phyloP scores from a whole-genome alignment of 1,284 basidiomycete species.

The Ustilago lituana region DNA sequence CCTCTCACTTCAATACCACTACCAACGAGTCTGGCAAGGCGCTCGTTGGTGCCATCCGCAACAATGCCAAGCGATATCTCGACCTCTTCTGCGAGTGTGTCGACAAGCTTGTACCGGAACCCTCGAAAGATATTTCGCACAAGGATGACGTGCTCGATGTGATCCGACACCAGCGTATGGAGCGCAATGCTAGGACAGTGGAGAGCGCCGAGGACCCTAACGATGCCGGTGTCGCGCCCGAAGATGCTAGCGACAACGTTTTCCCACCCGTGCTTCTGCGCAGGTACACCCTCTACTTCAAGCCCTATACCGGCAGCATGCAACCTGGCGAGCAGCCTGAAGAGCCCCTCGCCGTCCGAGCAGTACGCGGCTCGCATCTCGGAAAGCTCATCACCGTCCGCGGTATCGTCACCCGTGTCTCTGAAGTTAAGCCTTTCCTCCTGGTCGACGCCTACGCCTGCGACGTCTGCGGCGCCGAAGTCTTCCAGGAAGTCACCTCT shows the following conservation, averaged over 20 bases:
- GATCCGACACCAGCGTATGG: conserved; percentile 79
- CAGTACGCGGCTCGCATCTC: conserved; percentile 84
- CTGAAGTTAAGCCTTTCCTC: conserved; percentile 96
- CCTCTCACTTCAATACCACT: conserved; percentile 66
- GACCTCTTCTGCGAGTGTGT: conserved; percentile 88
- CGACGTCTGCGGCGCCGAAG: conserved; percentile 96
- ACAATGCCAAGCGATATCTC: conserved; percentile 90
- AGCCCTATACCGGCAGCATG: conserved; percentile 74
- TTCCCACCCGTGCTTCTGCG: conserved; percentile 85
- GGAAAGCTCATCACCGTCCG: conserved; percentile 94
- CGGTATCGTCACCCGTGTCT: conserved; percentile 97
- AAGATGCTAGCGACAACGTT: conserved; percentile 47
- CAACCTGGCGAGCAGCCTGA: conserved; percentile 17
- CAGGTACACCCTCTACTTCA: conserved; percentile 95
- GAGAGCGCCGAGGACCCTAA: conserved; percentile 52
- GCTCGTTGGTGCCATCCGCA: conserved; percentile 71
- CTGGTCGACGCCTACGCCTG: conserved; percentile 98
- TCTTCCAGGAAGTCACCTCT: conserved; percentile 96
- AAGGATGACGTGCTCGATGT: conserved; percentile 72
- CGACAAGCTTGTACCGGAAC: conserved; percentile 75
- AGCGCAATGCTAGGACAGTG: conserved; percentile 82
- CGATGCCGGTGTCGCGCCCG: conserved; percentile 29
- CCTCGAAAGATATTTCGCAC: conserved; percentile 80
- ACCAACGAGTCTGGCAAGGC: conserved; percentile 37
- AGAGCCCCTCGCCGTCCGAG: conserved; percentile 81